Evolutionary conservation across 257 asterid species (phyloP).

Genomic region (Lithospermum erythrorhizon): DNA sequence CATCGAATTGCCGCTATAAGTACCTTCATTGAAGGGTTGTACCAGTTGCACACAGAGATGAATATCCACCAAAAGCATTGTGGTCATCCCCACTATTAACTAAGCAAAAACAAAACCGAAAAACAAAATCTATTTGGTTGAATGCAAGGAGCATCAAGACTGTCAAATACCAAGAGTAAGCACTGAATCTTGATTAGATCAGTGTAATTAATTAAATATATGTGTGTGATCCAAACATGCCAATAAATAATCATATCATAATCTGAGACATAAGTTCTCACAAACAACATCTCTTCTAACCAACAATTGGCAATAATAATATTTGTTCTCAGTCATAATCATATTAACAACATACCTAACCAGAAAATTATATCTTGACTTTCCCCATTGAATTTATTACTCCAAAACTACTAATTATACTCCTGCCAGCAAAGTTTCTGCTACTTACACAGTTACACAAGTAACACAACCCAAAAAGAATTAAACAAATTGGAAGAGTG

Average conservation of each 20-base stretch:
- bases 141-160: neutral
- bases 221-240: neutral
- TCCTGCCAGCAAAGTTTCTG: conserved; percentile 17
- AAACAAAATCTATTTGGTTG: too few relatives aligned
- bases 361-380: conserved; percentile 16
- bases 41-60: too few relatives aligned
- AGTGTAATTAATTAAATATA: neutral
- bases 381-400: conserved; percentile 3
- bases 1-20: too few relatives aligned
- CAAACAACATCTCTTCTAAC: conserved; percentile 6
- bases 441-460: conserved; percentile 12
- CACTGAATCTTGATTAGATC: conserved; percentile 6
- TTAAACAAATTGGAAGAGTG: neutral
- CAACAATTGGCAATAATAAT: conserved; percentile 13
- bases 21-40: too few relatives aligned
- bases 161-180: too few relatives aligned
- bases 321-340: conserved; percentile 8
- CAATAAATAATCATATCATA: conserved; percentile 2
- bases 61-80: too few relatives aligned
- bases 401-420: conserved; percentile 2
- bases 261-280: conserved; percentile 3
- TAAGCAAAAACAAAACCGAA: too few relatives aligned
- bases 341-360: conserved; percentile 8
- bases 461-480: conserved; percentile 3
- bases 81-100: too few relatives aligned